Evolutionary conservation across 1,284 basidiomycete genomes (phyloP), one percentile per base, ranked within the genome.

Genomic region (Prillingera fragicola): DNA sequence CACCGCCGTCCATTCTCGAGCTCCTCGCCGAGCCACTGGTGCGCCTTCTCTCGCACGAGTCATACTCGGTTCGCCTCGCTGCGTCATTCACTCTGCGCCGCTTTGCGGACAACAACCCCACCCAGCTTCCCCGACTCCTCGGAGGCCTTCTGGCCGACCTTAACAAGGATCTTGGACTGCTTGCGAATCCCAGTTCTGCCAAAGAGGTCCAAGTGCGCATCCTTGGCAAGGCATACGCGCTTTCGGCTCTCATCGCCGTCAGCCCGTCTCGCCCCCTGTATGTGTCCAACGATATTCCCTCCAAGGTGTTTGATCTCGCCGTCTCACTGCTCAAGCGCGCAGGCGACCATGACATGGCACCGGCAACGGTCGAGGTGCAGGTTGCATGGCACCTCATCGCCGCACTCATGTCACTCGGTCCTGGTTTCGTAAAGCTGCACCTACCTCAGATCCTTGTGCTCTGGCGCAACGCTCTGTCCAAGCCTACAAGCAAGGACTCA

Each of bases 391-490:
- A 84, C 13, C 75, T 89, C 28, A 86, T 98, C 45, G 84, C 86
- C 0, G 83, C 89, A 0, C 74, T 98, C 38, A 91, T 96, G 85
- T 80, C 85, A 4, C 82, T 97, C 4, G 94, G 94, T 0, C 89
- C 88, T 6, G 85, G 89, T 57, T 96, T 97, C 59, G 88, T 96
- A 38, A 82, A 88, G 25, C 80, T 87, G 0, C 91, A 97, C 67
- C 77, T 97, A 1, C 84, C 90, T 0, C 91, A 96, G 60, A 76
- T 98, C 7, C 78, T 98, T 21, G 87, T 94, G 0, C 78, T 98
- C 2, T 98, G 95, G 95, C 77, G 94, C 26, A 98, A 98, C 59
- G 91, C 95, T 2, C 76, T 98, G 0, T 90, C 94, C 1, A 97
- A 97, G 70, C 85, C 89, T 0, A 88, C 88, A 0, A 84, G 78